phyloP scores from a whole-genome alignment of 768 basidiomycete species.

The Collybia nuda region DNA sequence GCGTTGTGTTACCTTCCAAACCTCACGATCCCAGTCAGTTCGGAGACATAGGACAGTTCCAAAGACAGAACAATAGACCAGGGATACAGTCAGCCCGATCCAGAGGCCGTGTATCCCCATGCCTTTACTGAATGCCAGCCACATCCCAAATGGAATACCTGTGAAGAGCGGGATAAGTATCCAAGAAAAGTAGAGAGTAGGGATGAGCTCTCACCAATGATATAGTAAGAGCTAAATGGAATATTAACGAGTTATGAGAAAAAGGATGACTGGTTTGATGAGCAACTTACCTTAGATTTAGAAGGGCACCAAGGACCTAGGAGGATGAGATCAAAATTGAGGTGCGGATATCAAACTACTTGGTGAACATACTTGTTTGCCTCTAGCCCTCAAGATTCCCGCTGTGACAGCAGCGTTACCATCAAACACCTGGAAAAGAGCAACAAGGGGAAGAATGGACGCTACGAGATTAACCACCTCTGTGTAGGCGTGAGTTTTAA shows the following conservation, averaged over 20 bases:
- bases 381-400: slow-evolving; percentile 82
- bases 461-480: slow-evolving; percentile 65
- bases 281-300: slow-evolving; percentile 64
- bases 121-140: slow-evolving; percentile 62
- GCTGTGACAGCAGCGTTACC: slow-evolving; percentile 64
- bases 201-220: slow-evolving; percentile 46
- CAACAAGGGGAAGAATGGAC: slow-evolving; percentile 70
- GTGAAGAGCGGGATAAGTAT: background rate
- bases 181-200: background rate
- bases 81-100: slow-evolving; percentile 74
- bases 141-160: slow-evolving; percentile 83
- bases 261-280: background rate
- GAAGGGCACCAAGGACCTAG: slow-evolving; percentile 70
- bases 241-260: background rate
- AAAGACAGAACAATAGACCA: slow-evolving; percentile 54
- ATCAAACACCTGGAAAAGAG: slow-evolving; percentile 86
- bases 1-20: slow-evolving; percentile 56
- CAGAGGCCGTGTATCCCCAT: slow-evolving; percentile 76
- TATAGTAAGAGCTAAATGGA: slow-evolving; percentile 64
- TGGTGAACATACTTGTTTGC: slow-evolving; percentile 56
- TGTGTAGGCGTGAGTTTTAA: slow-evolving; percentile 12
- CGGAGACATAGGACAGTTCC: slow-evolving; percentile 53
- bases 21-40: slow-evolving; percentile 72
- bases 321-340: background rate
- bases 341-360: too few relatives aligned